Evolutionary conservation across 108 stramenopile species (phyloP).

Genomic region (Parietichytrium sp.): DNA sequence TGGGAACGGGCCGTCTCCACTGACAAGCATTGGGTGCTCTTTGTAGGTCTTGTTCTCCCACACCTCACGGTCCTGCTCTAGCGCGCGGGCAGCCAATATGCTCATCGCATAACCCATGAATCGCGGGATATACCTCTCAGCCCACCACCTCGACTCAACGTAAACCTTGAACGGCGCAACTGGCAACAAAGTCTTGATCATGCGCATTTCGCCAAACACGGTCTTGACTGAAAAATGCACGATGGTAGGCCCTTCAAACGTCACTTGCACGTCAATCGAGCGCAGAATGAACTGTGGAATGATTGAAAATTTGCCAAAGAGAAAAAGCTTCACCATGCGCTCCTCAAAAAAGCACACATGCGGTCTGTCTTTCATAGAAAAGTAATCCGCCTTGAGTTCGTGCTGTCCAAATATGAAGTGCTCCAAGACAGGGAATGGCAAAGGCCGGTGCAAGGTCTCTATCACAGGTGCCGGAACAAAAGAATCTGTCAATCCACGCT

Average conservation of each 20-base stretch:
- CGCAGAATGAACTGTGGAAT: slow-evolving; percentile 1
- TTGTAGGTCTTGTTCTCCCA: slow-evolving; percentile 33
- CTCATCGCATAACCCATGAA: not conserved
- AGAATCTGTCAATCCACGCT: no score
- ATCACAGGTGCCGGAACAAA: no score
- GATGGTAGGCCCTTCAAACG: slow-evolving; percentile 1
- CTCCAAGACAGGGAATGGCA: no score
- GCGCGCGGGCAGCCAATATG: not conserved
- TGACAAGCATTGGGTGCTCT: not conserved
- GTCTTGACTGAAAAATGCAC: not conserved
- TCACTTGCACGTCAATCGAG: not conserved
- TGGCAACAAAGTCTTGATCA: slow-evolving; percentile 32
- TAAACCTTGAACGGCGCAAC: not conserved
- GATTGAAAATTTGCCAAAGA: not conserved
- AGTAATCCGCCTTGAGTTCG: slow-evolving; percentile 21
- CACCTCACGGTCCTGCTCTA: slow-evolving; percentile 5
- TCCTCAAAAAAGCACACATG: not conserved
- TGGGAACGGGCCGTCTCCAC: not conserved
- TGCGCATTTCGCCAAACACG: not conserved
- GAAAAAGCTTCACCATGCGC: not conserved
- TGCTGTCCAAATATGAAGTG: no score
- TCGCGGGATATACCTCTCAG: not conserved
- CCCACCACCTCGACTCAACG: slow-evolving; percentile 17
- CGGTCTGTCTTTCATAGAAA: not conserved
- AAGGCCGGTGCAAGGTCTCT: no score